Conservation (phyloP, 1,139 yeast genomes). For the Kodamaea derodonti region DNA sequence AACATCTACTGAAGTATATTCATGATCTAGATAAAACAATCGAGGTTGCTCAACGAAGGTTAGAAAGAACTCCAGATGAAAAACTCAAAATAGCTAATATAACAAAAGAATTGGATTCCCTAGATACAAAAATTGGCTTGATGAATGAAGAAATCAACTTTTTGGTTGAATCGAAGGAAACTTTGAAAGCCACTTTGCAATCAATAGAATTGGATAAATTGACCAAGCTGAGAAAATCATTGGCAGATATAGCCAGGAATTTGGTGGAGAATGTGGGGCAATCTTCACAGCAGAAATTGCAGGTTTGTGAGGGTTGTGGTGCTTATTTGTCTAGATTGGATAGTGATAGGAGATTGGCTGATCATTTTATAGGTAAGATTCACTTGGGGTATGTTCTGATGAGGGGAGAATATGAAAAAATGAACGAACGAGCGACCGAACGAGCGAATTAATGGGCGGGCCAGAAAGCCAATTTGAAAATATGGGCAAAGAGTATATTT, state of each 20-base stretch:
- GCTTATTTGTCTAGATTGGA: constrained; percentile 85
- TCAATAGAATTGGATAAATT: constrained; percentile 42
- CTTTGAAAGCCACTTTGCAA: constrained; percentile 49
- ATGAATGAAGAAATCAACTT: constrained; percentile 67
- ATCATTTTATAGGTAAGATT: constrained; percentile 85
- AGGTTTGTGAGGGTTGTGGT: constrained; percentile 89
- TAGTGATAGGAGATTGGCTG: constrained; percentile 85
- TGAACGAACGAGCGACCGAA: too few species aligned
- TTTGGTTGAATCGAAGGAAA: constrained; percentile 48
- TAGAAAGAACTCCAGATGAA: constrained; percentile 80
- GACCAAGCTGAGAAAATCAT: constrained; percentile 43
- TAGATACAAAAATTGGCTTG: constrained; percentile 65
- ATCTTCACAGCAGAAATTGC: constrained; percentile 84
- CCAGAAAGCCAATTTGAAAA: too few species aligned
- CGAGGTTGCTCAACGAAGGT: constrained; percentile 57
- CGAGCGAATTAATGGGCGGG: too few species aligned
- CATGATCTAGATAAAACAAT: constrained; percentile 68
- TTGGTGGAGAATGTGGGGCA: constrained; percentile 77
- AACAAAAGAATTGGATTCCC: constrained; percentile 60
- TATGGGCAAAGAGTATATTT: too few species aligned
- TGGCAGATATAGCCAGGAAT: constrained; percentile 53
- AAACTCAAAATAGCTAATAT: constrained; percentile 58
- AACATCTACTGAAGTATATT: constrained; percentile 51
- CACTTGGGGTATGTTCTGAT: constrained; percentile 79
- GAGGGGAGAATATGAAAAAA: constrained; percentile 58